A percentile compares a stretch with the other conserved stretches of the same genome.
These are phyloP conservation scores for Acanthamoeba polyphaga DNA, from an alignment of 208 protist genomes.

Conservation along the genomic window DNA sequence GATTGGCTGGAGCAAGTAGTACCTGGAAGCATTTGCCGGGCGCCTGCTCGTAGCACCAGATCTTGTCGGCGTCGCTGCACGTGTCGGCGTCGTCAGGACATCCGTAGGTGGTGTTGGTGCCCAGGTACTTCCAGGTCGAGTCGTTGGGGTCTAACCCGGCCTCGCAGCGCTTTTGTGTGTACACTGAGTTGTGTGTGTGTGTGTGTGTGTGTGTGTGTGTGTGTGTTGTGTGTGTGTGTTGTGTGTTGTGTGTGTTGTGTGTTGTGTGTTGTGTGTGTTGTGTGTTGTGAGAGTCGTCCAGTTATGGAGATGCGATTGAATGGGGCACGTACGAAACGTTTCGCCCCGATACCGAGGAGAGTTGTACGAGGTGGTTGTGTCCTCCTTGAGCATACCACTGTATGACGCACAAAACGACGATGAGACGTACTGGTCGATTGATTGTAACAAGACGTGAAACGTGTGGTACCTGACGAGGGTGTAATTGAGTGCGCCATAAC, in stretches of 20 bases:
- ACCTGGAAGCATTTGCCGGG: conserved; percentile 50
- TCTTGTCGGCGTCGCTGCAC: neutral
- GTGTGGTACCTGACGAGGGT: neutral
- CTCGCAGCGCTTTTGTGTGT: neutral
- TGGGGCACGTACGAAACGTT: neutral
- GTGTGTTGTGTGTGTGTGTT: no score
- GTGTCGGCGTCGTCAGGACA: neutral
- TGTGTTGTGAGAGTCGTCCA: neutral
- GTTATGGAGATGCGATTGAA: neutral
- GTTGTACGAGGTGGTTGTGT: neutral
- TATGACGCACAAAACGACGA: neutral
- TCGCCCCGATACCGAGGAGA: conserved; percentile 9
- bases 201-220: neutral
- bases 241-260: no score
- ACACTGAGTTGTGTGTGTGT: neutral
- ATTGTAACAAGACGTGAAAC: neutral
- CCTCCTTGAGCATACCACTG: neutral
- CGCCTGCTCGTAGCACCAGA: conserved; percentile 23
- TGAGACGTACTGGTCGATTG: neutral
- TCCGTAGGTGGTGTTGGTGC: conserved; percentile 20
- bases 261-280: no score
- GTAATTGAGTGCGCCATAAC: conserved; percentile 46
- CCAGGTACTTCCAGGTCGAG: conserved; percentile 37
- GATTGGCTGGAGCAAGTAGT: neutral
- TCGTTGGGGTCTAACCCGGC: neutral